phyloP scores from a whole-genome alignment of 2,329 filamentous ascomycete species.

The Didymellaceae sp. region DNA sequence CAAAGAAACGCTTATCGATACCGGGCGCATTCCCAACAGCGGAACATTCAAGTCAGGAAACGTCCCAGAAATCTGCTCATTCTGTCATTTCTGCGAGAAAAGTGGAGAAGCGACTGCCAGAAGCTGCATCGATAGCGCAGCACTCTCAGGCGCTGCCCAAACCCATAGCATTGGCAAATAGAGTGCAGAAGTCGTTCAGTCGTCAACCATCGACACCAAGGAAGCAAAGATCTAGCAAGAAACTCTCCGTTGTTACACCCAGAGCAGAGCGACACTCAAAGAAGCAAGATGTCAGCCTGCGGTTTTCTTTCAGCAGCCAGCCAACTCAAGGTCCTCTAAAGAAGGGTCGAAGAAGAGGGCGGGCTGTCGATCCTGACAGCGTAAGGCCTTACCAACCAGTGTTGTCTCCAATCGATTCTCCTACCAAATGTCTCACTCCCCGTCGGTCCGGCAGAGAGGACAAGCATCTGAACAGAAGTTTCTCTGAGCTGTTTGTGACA shows the following conservation, averaged over 20 bases:
- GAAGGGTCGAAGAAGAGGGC: constrained; percentile 13
- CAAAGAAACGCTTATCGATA: constrained; percentile 21
- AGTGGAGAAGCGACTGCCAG: neutral
- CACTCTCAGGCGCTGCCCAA: neutral
- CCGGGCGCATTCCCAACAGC: constrained; percentile 17
- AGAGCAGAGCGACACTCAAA: constrained; percentile 8
- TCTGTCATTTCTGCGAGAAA: constrained; percentile 15
- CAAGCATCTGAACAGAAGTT: constrained; percentile 13
- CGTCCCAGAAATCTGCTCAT: constrained; percentile 12
- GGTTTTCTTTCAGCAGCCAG: constrained; percentile 24
- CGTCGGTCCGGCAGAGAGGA: constrained; percentile 5
- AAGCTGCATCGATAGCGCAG: neutral
- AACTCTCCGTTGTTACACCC: constrained; percentile 8
- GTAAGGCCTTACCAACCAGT: neutral
- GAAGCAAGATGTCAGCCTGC: constrained; percentile 18
- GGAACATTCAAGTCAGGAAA: constrained; percentile 15
- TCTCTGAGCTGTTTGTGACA: constrained; percentile 14
- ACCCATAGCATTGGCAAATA: neutral
- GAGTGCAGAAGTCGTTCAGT: constrained; percentile 8
- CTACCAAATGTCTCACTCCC: constrained; percentile 5
- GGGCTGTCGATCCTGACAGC: neutral
- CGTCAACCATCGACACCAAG: constrained; percentile 10
- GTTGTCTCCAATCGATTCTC: constrained; percentile 12
- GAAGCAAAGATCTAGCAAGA: constrained; percentile 4
- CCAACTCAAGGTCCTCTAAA: constrained; percentile 10